Base-by-base conservation (phyloP, 352 stramenopile species). In the Pythium plurisporium region DNA sequence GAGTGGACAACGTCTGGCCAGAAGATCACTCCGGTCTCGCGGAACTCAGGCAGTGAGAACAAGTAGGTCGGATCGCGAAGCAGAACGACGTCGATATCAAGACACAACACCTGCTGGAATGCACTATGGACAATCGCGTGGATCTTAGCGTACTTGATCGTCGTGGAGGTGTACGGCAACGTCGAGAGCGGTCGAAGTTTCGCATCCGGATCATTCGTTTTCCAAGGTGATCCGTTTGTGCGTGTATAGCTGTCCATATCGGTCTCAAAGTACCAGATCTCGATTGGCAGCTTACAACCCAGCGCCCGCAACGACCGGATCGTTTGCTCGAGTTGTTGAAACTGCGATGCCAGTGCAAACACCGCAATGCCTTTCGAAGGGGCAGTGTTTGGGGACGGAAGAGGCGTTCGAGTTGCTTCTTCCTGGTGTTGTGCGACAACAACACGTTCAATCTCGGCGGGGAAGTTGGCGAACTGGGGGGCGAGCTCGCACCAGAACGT, bases 1-100 rank as follows among this genome's bases (percentile, higher is more conserved):
- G 55, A 52, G 26, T 73, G 61, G 37, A 55, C 62, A 8, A 69
- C 30, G 19, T 72, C 50, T 5, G 65, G 55, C 63, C 63, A 74
- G 42, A 74, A 74, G 20, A 74, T n/a, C 0, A 63, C 59, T 1
- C 58, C 63, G 0, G 29, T 53, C 14, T 10, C 27, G 12, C n/a
- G 43, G 37, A 63, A 73, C 30, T 59, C 56, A 4, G 48, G 14
- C 0, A 37, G 33, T 9, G 58, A n/a, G 36, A 74, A 71, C n/a
- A 70, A 44, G 37, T 58, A 68, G 6, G 52, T 66, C 7, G 66
- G 57, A 33, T 74, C 59, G 26, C 61, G 57, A 11, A 62, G 26
- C 7, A 61, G 60, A 0, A 61, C 42, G 5, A 44, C 57, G 30
- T 48, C 50, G 20, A 40, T 45, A 15, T 63, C 55, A 10, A 63